Conservation (phyloP, 2,329 filamentous ascomycete genomes). For the Mycocentrospora acerina region DNA sequence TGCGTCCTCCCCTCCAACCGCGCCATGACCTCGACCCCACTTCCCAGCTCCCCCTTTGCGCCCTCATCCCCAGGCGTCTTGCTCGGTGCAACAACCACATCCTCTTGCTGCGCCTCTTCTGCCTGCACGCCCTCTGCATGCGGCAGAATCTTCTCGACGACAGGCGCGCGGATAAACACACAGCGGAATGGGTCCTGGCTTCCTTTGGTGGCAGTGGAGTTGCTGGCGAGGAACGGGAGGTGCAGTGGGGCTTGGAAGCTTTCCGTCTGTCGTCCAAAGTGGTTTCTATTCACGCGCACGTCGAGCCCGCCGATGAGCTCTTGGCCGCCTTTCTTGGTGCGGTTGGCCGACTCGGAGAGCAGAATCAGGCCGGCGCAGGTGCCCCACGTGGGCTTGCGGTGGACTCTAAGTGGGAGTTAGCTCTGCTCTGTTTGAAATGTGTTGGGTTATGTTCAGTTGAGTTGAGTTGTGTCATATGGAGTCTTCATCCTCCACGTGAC, state of each 20-base stretch:
- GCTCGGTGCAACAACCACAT: slow-evolving; percentile 60
- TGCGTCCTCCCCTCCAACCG: slow-evolving; percentile 54
- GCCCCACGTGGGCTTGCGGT: slow-evolving; percentile 85
- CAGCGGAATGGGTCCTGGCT: slow-evolving; percentile 65
- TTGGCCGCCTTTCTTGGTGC: slow-evolving; percentile 87
- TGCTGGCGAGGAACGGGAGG: slow-evolving; percentile 66
- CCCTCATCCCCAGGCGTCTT: slow-evolving; percentile 49
- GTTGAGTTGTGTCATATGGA: no score
- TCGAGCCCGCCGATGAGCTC: slow-evolving; percentile 90
- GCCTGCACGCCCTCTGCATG: slow-evolving; percentile 53
- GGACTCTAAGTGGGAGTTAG: no score
- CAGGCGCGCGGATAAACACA: slow-evolving; percentile 91
- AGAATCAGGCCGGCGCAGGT: slow-evolving; percentile 95
- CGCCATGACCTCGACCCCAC: slow-evolving; percentile 60
- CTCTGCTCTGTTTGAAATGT: no score
- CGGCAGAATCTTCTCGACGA: slow-evolving; percentile 79
- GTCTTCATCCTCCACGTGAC: no score
- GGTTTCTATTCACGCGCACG: slow-evolving; percentile 88
- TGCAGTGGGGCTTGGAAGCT: slow-evolving; percentile 79
- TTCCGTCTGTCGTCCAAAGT: slow-evolving; percentile 91
- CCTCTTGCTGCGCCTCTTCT: slow-evolving; percentile 50
- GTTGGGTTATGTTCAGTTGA: no score
- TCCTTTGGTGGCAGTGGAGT: slow-evolving; percentile 27
- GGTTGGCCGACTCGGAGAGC: slow-evolving; percentile 82
- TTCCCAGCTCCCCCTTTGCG: slow-evolving; percentile 48